Conservation (phyloP, 176 grass and related monocot species). For the Juncus effusus region DNA sequence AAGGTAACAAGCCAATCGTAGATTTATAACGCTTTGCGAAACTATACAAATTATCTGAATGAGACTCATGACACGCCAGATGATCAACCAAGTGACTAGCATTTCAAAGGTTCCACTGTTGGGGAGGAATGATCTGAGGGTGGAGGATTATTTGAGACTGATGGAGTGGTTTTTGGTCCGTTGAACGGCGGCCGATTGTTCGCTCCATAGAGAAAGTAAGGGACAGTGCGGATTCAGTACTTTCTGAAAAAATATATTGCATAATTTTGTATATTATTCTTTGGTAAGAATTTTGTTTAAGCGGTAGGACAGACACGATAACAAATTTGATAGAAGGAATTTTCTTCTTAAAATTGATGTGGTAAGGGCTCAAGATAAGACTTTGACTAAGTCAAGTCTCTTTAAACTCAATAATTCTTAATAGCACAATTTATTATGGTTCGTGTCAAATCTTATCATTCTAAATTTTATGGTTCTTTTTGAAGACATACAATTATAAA, state of each 20-base stretch:
- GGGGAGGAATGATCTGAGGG: neutral
- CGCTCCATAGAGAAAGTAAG: neutral
- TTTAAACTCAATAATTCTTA: slow-evolving; percentile 5
- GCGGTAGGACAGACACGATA: neutral
- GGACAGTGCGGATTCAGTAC: slow-evolving; percentile 24
- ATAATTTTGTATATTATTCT: neutral
- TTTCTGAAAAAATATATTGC: neutral
- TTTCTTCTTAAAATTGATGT: neutral
- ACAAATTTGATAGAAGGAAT: neutral
- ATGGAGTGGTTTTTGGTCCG: slow-evolving; percentile 37
- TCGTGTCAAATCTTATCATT: neutral
- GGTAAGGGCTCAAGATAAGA: neutral
- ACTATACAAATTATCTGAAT: slow-evolving; percentile 21
- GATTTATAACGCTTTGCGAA: neutral
- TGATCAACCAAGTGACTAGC: neutral
- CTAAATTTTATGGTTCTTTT: neutral
- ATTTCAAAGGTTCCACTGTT: slow-evolving; percentile 32
- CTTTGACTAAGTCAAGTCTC: slow-evolving; percentile 19
- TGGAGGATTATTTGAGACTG: slow-evolving; percentile 16
- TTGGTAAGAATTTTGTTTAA: neutral
- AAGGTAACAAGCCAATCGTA: too few species aligned
- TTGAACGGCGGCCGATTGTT: slow-evolving; percentile 11
- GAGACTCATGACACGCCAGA: fast-evolving
- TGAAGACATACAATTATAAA: too few species aligned
- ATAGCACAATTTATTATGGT: neutral